Percentiles rank a stretch among this genome's conserved stretches.
Evolutionary conservation across 805 yeast species (phyloP).

Genomic region (Monosporozyma solicola): DNA sequence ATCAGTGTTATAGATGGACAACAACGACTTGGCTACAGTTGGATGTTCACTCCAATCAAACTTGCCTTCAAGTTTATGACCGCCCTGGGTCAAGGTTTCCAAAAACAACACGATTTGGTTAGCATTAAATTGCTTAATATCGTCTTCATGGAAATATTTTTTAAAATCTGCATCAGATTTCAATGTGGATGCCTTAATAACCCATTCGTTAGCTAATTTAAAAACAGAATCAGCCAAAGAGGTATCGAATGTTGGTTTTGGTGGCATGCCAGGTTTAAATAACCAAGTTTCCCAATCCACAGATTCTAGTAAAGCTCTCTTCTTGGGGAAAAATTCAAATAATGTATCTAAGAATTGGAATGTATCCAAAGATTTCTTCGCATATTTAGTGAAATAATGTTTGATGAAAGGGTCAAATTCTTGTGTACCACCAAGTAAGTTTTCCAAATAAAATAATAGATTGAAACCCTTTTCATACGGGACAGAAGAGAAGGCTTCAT

Average conservation of each 20-base stretch:
- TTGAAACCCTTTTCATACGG: conserved; percentile 91
- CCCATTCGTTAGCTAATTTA: conserved; percentile 60
- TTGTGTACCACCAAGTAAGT: conserved; percentile 50
- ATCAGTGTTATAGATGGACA: conserved; percentile 30
- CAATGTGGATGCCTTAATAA: conserved; percentile 25
- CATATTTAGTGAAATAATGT: conserved; percentile 61
- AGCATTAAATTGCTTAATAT: conserved; percentile 52
- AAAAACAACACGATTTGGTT: conserved; percentile 75
- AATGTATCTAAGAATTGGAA: conserved; percentile 70
- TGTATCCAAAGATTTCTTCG: conserved; percentile 66
- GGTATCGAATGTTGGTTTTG: conserved; percentile 75
- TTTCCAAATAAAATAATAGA: conserved; percentile 66
- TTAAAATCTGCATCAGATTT: conserved; percentile 16
- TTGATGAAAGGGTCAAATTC: conserved; percentile 75
- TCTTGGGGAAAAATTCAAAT: conserved; percentile 51
- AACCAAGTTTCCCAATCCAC: conserved; percentile 87
- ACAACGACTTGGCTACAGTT: conserved; percentile 31
- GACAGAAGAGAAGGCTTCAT: conserved; percentile 78
- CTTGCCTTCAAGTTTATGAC: conserved; percentile 7
- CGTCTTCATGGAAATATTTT: conserved; percentile 36
- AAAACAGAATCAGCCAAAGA: conserved; percentile 67
- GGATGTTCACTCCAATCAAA: conserved; percentile 31
- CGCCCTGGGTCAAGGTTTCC: conserved; percentile 50
- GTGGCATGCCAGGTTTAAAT: conserved; percentile 79
- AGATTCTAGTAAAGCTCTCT: conserved; percentile 45